Base-by-base conservation (phyloP, 1,139 yeast genomes). In the Geotrichum australiense region DNA sequence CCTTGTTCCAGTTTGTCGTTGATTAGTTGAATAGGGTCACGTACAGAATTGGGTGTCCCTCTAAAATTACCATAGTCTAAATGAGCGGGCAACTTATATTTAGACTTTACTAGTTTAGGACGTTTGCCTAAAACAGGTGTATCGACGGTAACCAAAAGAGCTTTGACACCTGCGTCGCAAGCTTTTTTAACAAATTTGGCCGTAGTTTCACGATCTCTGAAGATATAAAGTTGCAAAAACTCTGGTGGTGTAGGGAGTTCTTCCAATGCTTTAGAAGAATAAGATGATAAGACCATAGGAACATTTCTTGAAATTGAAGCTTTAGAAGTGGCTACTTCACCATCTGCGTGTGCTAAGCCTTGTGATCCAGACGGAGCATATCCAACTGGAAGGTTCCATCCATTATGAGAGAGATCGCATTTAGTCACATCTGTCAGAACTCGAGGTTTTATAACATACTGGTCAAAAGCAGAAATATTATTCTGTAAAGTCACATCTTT, bases 71-170 rank as follows among this genome's bases (percentile, higher is more conserved):
- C 41, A 14, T 38, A 38, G 20, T 33, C 41, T 16, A 38, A 26
- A 19, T 33, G 33, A 10, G 30, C 28, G 6, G 36, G 37, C 15
- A 38, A 23, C 12, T 38, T 31, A 24, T 32, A 38, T 15, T 19
- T 30, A 2, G 41, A 27, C n/a, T 32, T 14, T 18, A 38, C 37
- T 21, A 38, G 15, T 15, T 32, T 10, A 4, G 41, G 41, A 3
- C 41, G 30, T 14, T 31, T 38, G 10, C 41, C 41, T 12, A 38
- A 14, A 12, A 38, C 41, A 18, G 41, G 41, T 2, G 41, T 38
- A 21, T 38, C 41, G 4, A 38, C 41, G n/a, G 41, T 38, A n/a
- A 38, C 37, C n/a, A 38, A 25, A 19, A 38, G 25, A 5, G 41
- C 41, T 11, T 32, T 31, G 15, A 32, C 36, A 5, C 41, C 41